Conservation (phyloP, 139 green algal species). For the Chlorella sp. region DNA sequence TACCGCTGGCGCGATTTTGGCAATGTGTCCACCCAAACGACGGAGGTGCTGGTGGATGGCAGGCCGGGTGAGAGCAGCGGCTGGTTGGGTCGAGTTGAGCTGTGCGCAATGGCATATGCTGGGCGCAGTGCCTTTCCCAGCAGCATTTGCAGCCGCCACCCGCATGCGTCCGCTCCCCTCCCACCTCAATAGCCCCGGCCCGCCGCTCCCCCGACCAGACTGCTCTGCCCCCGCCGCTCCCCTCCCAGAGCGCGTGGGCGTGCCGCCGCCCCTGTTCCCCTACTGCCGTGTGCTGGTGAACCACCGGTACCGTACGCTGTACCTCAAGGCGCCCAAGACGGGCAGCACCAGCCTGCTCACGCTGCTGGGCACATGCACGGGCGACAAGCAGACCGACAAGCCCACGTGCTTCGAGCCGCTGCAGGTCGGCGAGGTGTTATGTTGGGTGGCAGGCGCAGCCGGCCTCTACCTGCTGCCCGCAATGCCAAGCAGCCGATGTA, state of each 20-base stretch:
- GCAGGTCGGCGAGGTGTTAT: neutral
- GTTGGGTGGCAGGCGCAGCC: neutral
- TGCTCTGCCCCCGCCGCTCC: too few species aligned
- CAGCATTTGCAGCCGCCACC: neutral
- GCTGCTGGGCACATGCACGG: conserved; percentile 15
- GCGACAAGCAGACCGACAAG: neutral
- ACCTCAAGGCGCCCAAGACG: conserved; percentile 34
- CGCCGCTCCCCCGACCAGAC: too few species aligned
- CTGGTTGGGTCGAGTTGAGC: neutral
- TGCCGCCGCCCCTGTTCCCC: conserved; percentile 24
- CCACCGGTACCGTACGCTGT: conserved; percentile 26
- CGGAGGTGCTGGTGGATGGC: conserved; percentile 7
- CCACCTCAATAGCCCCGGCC: neutral
- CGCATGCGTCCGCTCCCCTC: neutral
- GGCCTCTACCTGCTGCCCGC: too few species aligned
- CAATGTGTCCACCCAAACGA: neutral
- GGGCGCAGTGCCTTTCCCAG: neutral
- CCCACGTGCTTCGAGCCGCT: conserved; percentile 26
- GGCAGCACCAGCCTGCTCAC: conserved; percentile 37
- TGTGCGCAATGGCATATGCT: neutral
- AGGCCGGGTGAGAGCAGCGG: neutral
- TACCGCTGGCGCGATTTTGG: conserved; percentile 22
- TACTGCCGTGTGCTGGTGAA: conserved; percentile 37
- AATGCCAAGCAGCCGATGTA: too few species aligned
- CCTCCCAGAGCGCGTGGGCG: conserved; percentile 2